Percentiles rank a stretch among this genome's conserved stretches.
Conservation (phyloP, 257 asterid genomes). For the Schizonepeta tenuifolia region DNA sequence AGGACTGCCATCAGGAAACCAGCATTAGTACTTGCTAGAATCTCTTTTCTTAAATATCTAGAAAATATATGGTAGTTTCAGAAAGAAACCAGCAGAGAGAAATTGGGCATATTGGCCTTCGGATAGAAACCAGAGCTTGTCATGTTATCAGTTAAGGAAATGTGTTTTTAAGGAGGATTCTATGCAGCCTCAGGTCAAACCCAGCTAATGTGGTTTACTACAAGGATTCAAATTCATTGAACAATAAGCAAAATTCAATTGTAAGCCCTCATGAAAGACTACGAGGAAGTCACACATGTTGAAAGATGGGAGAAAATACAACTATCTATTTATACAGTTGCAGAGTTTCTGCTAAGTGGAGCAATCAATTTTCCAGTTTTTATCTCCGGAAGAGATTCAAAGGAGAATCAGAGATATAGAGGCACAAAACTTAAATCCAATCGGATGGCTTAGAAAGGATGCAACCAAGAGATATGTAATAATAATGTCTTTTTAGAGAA, state of each 20-base stretch:
- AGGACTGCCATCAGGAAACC: slow-evolving; percentile 45
- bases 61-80: background rate
- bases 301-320: background rate
- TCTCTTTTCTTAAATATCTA: background rate
- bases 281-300: background rate
- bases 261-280: background rate
- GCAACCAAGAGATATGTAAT: background rate
- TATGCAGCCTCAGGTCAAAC: slow-evolving; percentile 13
- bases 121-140: background rate
- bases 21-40: slow-evolving; percentile 20
- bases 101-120: background rate
- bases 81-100: slow-evolving; percentile 16
- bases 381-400: background rate
- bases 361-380: background rate
- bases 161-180: slow-evolving; percentile 11
- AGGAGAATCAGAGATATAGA: background rate
- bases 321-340: slow-evolving; percentile 1
- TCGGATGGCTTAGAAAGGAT: background rate
- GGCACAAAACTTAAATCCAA: background rate
- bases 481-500: background rate
- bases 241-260: background rate
- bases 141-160: background rate
- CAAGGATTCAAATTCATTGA: slow-evolving; percentile 9
- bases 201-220: slow-evolving; percentile 5
- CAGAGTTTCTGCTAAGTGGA: slow-evolving; percentile 2